phyloP scores from a whole-genome alignment of 805 yeast genomes.

The Pichia pseudocactophila region DNA sequence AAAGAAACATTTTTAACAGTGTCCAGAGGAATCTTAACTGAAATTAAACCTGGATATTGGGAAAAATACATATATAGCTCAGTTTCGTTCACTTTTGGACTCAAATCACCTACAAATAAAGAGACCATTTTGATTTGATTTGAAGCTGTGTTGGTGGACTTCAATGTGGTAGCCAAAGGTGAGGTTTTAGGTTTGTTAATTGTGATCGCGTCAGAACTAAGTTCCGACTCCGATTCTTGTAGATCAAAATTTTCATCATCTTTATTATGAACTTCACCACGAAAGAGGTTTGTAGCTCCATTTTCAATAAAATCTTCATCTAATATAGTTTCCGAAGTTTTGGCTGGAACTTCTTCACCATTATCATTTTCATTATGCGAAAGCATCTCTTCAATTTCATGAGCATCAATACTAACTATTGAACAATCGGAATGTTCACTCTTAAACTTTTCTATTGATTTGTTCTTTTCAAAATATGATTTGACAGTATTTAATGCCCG shows the following conservation, averaged over 20 bases:
- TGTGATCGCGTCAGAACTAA: not conserved
- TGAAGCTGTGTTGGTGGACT: too few relatives aligned
- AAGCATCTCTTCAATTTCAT: not conserved
- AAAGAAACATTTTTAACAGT: slow-evolving; percentile 46
- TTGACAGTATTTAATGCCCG: slow-evolving; percentile 6
- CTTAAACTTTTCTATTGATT: not conserved
- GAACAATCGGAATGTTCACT: not conserved
- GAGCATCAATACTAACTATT: not conserved
- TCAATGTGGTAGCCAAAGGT: not conserved
- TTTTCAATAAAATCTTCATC: too few relatives aligned
- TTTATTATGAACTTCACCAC: not conserved
- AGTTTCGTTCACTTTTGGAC: slow-evolving; percentile 40
- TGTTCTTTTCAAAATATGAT: slow-evolving; percentile 7
- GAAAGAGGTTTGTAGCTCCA: too few relatives aligned
- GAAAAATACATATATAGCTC: slow-evolving; percentile 36
- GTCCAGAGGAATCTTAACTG: slow-evolving; percentile 54
- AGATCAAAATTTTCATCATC: not conserved
- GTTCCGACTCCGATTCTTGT: not conserved
- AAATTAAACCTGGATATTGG: slow-evolving; percentile 36
- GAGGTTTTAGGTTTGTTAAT: not conserved
- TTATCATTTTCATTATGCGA: too few relatives aligned
- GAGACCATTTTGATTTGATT: slow-evolving; percentile 19
- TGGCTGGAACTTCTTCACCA: too few relatives aligned
- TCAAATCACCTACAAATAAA: slow-evolving; percentile 58
- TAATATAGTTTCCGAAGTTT: too few relatives aligned